A percentile compares a stretch with the other conserved stretches of the same genome.
Evolutionary conservation across 768 basidiomycete genomes (phyloP).

Genomic region (Filobasidium wieringae): DNA sequence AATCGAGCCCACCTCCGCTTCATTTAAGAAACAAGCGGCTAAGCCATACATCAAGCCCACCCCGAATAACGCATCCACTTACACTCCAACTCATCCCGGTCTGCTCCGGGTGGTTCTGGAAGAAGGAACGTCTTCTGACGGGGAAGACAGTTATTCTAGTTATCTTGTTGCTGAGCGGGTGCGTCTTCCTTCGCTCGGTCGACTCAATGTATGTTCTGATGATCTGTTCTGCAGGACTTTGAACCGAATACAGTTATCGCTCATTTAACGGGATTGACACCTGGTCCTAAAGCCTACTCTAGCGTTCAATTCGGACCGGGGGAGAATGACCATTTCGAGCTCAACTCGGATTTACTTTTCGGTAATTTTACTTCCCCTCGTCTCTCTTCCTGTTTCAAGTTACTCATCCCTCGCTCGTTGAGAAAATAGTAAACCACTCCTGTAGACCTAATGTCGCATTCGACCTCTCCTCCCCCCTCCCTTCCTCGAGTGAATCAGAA

Average conservation of each 20-base stretch:
- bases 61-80: conserved; percentile 26
- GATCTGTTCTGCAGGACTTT: conserved; percentile 21
- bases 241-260: conserved; percentile 22
- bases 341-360: conserved; percentile 54
- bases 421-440: conserved; percentile 56
- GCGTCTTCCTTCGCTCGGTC: conserved; percentile 15
- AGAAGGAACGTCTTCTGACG: conserved; percentile 10
- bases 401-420: not conserved
- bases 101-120: conserved; percentile 27
- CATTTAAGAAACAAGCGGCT: too few species aligned
- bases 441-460: conserved; percentile 53
- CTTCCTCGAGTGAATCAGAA: not conserved
- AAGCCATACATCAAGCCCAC: conserved; percentile 33
- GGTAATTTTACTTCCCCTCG: conserved; percentile 39
- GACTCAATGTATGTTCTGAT: not conserved
- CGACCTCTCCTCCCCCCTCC: conserved; percentile 40
- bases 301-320: conserved; percentile 48
- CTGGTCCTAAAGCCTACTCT: conserved; percentile 43
- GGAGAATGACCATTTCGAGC: conserved; percentile 46
- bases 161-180: conserved; percentile 29
- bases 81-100: conserved; percentile 31
- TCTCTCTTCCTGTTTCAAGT: not conserved
- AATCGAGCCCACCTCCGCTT: too few species aligned
- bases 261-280: conserved; percentile 22
- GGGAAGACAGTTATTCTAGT: conserved; percentile 28